Evolutionary conservation across 1,139 yeast species (phyloP), one percentile per base, ranked within the genome.

Genomic region (Pichia sp.): DNA sequence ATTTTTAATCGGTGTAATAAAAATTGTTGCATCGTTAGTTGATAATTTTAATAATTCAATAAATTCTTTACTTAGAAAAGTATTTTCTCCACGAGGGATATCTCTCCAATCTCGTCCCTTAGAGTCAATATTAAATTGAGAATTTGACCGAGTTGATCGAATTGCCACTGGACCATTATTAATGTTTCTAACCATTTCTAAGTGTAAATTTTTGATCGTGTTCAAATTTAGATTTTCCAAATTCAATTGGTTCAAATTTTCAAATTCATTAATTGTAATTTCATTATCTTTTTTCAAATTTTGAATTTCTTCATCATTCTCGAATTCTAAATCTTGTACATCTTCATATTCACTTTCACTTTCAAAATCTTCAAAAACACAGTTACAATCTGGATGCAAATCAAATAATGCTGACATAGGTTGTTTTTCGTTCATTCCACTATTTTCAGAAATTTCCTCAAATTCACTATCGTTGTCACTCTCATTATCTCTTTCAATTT

Each of bases 91-190:
- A 40, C 87, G 63, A 1, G 85, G 83, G 6, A 78, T 67, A 60
- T 81, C 89, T 52, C 85, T 66, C 86, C 87, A 80, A 58, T 81
- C 89, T 38, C 76, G 66, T 0, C 85, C 86, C 41, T 67, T 59
- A 31, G 74, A 75, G 56, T 79, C 85, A 58, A 76, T 74, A 41
- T 75, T 78, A 30, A 73, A 58, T 26, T 55, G 78, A 32, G 74
- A 58, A 25, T 54, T 41, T 41, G 57, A 49, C 11, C 54, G 37
- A 1, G 71, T 59, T 16, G 16, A 16, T 47, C 76, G 57, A 0
- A 68, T 62, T 0, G 74, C 74, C 8, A 63, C 56, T 2, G 68
- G 65, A 4, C 46, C 51, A 33, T 44, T 45, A 28, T 47, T 43
- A 3, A 46, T 35, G 9, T 23, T 39, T 28, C 45, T 35, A 20